These are phyloP conservation scores for Leishmania lainsoni DNA, from an alignment of 208 protist species.

Conservation along the genomic window DNA sequence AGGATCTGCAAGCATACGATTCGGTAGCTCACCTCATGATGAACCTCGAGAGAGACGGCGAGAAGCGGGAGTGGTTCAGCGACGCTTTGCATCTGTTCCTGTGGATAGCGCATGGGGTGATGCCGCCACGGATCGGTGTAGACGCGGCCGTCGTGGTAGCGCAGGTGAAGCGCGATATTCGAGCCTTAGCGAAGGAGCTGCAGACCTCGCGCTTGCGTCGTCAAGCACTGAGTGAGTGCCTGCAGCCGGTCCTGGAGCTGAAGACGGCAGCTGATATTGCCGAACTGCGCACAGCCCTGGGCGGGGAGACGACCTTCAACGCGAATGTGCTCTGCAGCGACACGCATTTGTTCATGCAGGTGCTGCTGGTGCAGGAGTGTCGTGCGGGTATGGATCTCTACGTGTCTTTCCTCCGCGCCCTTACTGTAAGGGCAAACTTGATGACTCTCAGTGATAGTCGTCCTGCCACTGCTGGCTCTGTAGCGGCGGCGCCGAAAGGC, in stretches of 20 bases:
- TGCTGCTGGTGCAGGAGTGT: constrained; percentile 79
- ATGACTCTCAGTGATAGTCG: neutral
- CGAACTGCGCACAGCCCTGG: constrained; percentile 53
- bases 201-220: constrained; percentile 68
- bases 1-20: constrained; percentile 33
- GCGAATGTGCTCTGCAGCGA: constrained; percentile 43
- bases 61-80: constrained; percentile 27
- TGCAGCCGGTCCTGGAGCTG: constrained; percentile 69
- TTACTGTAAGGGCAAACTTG: constrained; percentile 40
- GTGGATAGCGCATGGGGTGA: constrained; percentile 46
- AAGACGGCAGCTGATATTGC: constrained; percentile 52
- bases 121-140: constrained; percentile 72
- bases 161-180: constrained; percentile 66
- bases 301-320: constrained; percentile 68
- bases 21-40: constrained; percentile 61
- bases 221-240: constrained; percentile 62
- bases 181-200: constrained; percentile 54
- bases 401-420: constrained; percentile 41
- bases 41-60: constrained; percentile 59
- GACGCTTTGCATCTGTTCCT: constrained; percentile 57
- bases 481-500: neutral
- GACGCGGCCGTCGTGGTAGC: constrained; percentile 67
- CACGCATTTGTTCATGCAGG: constrained; percentile 61
- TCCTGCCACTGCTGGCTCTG: neutral
- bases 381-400: constrained; percentile 57